Percentiles rank a stretch among this genome's conserved stretches.
Evolutionary conservation across 805 yeast species (phyloP).

Genomic region (Torulaspora indica): DNA sequence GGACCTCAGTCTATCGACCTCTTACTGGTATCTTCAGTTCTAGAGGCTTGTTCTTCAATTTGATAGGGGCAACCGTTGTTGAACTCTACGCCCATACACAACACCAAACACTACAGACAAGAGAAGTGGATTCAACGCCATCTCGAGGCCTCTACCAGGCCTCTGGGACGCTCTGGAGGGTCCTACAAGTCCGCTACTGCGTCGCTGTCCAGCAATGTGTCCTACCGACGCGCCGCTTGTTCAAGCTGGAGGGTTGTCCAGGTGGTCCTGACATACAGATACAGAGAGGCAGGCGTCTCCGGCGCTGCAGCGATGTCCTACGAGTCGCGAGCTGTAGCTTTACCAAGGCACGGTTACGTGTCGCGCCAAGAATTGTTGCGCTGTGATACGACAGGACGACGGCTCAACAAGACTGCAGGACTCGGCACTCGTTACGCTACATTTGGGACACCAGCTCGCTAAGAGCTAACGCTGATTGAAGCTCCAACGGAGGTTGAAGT

Average conservation of each 20-base stretch:
- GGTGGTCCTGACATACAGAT: no score
- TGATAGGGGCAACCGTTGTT: conserved; percentile 4
- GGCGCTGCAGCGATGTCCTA: no score
- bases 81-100: not conserved
- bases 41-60: not conserved
- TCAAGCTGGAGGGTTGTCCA: no score
- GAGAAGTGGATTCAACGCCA: no score
- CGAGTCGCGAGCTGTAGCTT: no score
- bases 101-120: not conserved
- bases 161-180: not conserved
- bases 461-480: not conserved
- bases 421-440: not conserved
- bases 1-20: not conserved
- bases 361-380: not conserved
- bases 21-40: no score
- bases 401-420: no score
- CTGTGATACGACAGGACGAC: not conserved
- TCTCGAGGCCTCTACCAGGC: not conserved
- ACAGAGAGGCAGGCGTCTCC: no score
- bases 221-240: no score
- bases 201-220: no score
- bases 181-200: not conserved
- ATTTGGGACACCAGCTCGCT: not conserved
- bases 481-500: not conserved
- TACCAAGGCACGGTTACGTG: not conserved